phyloP scores from a whole-genome alignment of 805 yeast genomes.

The Kodamaea lidongshanica region DNA sequence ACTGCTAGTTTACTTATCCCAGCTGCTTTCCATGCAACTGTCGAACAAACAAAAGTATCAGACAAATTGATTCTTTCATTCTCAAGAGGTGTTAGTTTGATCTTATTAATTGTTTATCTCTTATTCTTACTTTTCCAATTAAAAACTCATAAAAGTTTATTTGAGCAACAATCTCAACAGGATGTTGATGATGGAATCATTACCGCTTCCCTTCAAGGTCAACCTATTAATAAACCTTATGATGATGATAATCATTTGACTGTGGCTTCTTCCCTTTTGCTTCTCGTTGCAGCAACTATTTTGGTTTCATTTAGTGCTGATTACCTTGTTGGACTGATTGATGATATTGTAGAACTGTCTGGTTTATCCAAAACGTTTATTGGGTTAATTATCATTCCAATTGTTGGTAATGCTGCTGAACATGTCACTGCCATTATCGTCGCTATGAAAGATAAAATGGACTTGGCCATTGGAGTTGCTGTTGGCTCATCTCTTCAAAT shows the following conservation, averaged over 20 bases:
- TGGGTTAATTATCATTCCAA: conserved; percentile 89
- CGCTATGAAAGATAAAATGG: conserved; percentile 95
- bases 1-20: conserved; percentile 87
- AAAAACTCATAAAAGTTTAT: conserved; percentile 72
- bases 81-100: conserved; percentile 80
- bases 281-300: conserved; percentile 61
- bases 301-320: conserved; percentile 90
- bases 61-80: conserved; percentile 57
- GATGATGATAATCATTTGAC: conserved; percentile 39
- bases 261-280: conserved; percentile 46
- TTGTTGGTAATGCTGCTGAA: conserved; percentile 98
- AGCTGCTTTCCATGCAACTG: conserved; percentile 88
- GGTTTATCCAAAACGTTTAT: conserved; percentile 93
- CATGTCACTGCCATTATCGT: conserved; percentile 95
- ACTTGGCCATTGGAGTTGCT: conserved; percentile 93
- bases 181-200: conserved; percentile 35
- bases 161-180: conserved; percentile 44
- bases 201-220: conserved; percentile 23
- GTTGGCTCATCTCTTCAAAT: conserved; percentile 94
- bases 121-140: conserved; percentile 83
- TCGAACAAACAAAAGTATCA: conserved; percentile 33
- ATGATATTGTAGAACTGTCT: conserved; percentile 73
- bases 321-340: conserved; percentile 88
- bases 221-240: conserved; percentile 5
- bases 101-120: conserved; percentile 69